A percentile compares a stretch with the other conserved stretches of the same genome.
Conservation (phyloP, 1,139 yeast species). For the Candida sanyaensis region DNA sequence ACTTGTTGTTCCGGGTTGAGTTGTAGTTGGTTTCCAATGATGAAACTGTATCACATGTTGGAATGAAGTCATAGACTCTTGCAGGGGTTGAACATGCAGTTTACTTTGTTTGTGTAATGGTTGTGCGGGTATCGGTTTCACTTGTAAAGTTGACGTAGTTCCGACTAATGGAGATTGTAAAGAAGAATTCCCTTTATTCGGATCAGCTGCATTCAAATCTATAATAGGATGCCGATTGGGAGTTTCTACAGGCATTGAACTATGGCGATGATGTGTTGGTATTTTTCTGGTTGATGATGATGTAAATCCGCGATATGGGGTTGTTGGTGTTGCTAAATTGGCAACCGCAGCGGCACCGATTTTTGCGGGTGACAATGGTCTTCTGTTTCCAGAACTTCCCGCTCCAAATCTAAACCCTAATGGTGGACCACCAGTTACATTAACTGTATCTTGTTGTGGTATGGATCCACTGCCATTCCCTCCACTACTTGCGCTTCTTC, state of each 20-base stretch:
- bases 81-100: constrained; percentile 42
- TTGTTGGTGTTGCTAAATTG: constrained; percentile 40
- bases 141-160: constrained; percentile 42
- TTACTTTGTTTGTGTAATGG: constrained; percentile 40
- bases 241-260: constrained; percentile 42
- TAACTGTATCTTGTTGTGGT: constrained; percentile 18
- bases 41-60: constrained; percentile 55
- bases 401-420: constrained; percentile 45
- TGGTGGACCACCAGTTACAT: constrained; percentile 37
- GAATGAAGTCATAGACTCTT: constrained; percentile 53
- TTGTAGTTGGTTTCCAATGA: constrained; percentile 49
- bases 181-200: constrained; percentile 1
- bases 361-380: constrained; percentile 63
- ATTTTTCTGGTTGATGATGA: constrained; percentile 15
- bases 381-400: constrained; percentile 15
- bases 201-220: constrained; percentile 8
- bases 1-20: constrained; percentile 19
- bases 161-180: constrained; percentile 25
- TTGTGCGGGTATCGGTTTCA: constrained; percentile 47
- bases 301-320: constrained; percentile 24
- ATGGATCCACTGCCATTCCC: constrained; percentile 8
- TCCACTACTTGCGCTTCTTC: constrained; percentile 7
- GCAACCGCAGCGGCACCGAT: constrained; percentile 76
- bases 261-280: constrained; percentile 40
- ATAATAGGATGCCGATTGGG: constrained; percentile 9